Evolutionary conservation across 345 rosid species (phyloP), one percentile per base, ranked within the genome.

Genomic region (Populus pruinosa): DNA sequence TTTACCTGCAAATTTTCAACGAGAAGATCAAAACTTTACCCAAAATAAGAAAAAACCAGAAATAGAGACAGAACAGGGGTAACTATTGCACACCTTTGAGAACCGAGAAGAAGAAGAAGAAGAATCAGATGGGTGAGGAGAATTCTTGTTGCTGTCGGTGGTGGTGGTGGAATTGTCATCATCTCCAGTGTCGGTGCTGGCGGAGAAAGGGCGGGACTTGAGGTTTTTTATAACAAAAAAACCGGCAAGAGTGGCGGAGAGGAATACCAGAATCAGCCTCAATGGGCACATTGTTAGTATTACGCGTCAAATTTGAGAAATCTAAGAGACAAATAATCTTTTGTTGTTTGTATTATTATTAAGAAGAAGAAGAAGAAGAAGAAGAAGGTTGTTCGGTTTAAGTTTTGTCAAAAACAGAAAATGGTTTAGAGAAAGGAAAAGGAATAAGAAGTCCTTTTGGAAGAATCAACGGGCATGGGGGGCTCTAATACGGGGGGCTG

Each of bases 171-270:
- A 59, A 23, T 69, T 79, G 31, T 67, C 56, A 17, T 73, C 77
- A 23, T 69, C 76, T n/a, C 67, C 85, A 41, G 78, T 86, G 70
- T 66, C 82, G 27, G 49, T 41, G 68, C 2, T 5, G 44, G 55
- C 21, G 9, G 75, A 31, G 61, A 71, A 72, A 49, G 83, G 67
- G n/a, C 67, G 62, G 16, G 86, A 80, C 79, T 87, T 90, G 70
- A 90, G 82, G 82, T 87, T 91, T 70, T 85, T 76, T 61, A 91
- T 70, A 49, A 91, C 79, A 70, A 91, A 81, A 82, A 88, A 92
- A 27, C 93, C 97, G 17, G 98, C 98, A 39, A 94, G 84, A 53
- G 90, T 71, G 9, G 94, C 98, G 5, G 98, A 94, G 87, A 94
- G 89, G 80, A 94, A 94, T 81, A 94, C 91, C 87, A 94, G 87